Conservation (phyloP, 306 rosid species). For the Cucumis cinereus region DNA sequence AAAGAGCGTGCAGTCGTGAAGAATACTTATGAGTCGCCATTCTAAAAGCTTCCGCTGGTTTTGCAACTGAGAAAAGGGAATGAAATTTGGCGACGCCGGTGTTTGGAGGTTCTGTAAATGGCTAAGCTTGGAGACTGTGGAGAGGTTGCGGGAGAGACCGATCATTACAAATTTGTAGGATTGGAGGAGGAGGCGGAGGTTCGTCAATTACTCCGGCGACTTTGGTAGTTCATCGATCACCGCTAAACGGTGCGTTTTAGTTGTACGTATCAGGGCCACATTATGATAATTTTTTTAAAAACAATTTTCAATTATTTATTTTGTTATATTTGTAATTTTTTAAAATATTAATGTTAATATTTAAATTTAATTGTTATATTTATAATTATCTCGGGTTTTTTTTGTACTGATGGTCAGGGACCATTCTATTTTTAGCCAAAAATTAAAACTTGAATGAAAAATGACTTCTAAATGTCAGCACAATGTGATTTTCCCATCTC, state of each 20-base stretch:
- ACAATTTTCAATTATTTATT: too few relatives aligned
- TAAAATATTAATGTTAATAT: too few relatives aligned
- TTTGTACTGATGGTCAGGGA: too few relatives aligned
- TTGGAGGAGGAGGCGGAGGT: background rate
- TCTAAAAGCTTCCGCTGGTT: constrained; percentile 29
- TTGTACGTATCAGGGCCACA: too few relatives aligned
- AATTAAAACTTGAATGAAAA: too few relatives aligned
- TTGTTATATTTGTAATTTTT: too few relatives aligned
- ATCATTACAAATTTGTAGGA: constrained; percentile 10
- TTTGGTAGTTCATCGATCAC: background rate
- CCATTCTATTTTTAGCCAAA: too few relatives aligned
- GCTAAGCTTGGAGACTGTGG: constrained; percentile 6
- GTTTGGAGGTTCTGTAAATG: background rate
- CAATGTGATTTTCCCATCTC: too few relatives aligned
- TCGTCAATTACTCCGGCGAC: background rate
- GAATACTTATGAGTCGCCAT: constrained; percentile 19
- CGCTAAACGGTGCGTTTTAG: background rate
- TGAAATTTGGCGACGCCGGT: background rate
- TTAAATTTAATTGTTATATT: too few relatives aligned
- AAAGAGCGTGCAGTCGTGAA: constrained; percentile 28
- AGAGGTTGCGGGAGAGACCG: constrained; percentile 18
- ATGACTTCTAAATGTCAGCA: too few relatives aligned
- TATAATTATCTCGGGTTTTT: too few relatives aligned
- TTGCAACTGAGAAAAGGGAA: constrained; percentile 13
- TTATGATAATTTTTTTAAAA: too few relatives aligned